Base-by-base conservation (phyloP, 306 rosid genomes). In the Cercis canadensis region DNA sequence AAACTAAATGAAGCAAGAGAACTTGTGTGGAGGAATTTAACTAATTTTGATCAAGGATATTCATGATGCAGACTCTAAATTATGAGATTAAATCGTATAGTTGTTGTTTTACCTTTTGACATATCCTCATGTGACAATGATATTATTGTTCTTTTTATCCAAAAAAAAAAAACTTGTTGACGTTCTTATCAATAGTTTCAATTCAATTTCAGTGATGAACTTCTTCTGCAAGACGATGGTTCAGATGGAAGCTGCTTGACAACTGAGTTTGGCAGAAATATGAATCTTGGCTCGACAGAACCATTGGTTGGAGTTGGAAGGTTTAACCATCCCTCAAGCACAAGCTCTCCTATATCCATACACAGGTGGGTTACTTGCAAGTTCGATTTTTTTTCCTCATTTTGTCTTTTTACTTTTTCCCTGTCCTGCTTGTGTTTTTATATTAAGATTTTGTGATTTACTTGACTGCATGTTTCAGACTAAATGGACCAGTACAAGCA, bases 221-320 rank as follows among this genome's bases (percentile, higher is more conserved):
- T 89, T 49, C 97, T 95, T 66, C 88, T 95, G 78, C 97, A 91
- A 87, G 99, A 95, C 29, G 97, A 88, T 77, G 83, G 88, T 72
- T 81, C 87, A 47, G 96, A 95, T 74, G 81, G 47, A 46, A 80
- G 67, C 79, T 32, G 53, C 81, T 59, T 89, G 75, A 47, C 85
- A 37, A 55, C 79, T 36, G 97, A 86, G 67, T 89, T 95, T 67
- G 66, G 90, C 82, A 84, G 83, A 69, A 75, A 69, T 65, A 73
- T 95, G 88, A 89, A 83, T 82, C 75, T 95, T 72, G 88, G 86
- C 69, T 89, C 96, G 41, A 55, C 85, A 39, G 90, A 91, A 67
- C 74, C 88, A 24, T 79, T 79, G 69, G 82, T 75, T 65, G 98
- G 96, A 80, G 67, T 59, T 51, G 97, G 92, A 81, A 83, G 90